These are phyloP conservation scores for Taxillus chinensis DNA, from an alignment of 164 flowering plant genomes.

Conservation along the genomic window DNA sequence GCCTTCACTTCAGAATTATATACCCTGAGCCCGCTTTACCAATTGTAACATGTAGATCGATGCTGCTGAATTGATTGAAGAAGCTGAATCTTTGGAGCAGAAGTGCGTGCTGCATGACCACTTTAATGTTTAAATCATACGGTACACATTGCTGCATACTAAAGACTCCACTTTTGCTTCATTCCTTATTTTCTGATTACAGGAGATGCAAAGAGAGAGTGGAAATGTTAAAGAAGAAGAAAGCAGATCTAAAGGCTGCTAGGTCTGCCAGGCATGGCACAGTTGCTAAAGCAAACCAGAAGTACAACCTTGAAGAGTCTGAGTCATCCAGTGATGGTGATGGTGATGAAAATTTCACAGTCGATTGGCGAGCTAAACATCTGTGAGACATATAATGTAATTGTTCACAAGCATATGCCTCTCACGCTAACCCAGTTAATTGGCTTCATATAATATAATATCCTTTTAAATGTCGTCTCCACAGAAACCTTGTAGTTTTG, in stretches of 20 bases:
- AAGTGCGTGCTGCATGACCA: constrained; percentile 28
- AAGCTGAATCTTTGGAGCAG: constrained; percentile 68
- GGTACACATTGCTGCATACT: neutral
- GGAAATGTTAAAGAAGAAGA: constrained; percentile 57
- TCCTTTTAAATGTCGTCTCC: no score
- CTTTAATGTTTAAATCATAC: neutral
- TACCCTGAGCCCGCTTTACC: constrained; percentile 4
- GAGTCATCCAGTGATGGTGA: constrained; percentile 64
- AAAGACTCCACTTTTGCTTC: neutral
- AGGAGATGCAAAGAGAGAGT: constrained; percentile 65
- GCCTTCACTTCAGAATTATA: no score
- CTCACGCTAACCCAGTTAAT: no score
- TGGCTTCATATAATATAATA: no score
- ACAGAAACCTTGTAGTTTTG: no score
- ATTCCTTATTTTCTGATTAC: neutral
- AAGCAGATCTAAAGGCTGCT: constrained; percentile 51
- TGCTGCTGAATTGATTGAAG: constrained; percentile 88
- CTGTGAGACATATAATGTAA: constrained; percentile 17
- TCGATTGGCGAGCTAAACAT: constrained; percentile 95
- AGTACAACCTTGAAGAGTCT: constrained; percentile 35
- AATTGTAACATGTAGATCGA: constrained; percentile 45
- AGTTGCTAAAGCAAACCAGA: constrained; percentile 20
- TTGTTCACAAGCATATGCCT: no score
- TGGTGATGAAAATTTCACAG: constrained; percentile 39
- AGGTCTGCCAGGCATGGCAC: constrained; percentile 22